Percentiles rank a stretch among this genome's conserved stretches.
Conservation (phyloP, 208 protist species). For the Novymonas esmeraldas region DNA sequence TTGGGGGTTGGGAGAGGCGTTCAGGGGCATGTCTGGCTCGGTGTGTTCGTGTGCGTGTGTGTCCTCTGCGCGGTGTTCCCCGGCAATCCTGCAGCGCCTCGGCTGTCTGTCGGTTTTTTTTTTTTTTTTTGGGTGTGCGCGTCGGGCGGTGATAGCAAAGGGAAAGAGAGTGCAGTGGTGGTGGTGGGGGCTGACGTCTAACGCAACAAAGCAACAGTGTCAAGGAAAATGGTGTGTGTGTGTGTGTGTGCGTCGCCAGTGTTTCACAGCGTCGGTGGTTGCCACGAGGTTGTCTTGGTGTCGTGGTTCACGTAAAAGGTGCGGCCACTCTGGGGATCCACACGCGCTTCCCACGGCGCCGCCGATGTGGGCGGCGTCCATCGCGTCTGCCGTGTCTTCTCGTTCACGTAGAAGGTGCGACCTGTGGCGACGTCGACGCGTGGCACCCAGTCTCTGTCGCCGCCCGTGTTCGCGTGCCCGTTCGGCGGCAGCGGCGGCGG, state of each 20-base stretch:
- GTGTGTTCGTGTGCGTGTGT: not conserved
- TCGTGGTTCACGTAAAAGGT: conserved; percentile 83
- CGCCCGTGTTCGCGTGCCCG: not conserved
- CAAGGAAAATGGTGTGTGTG: not conserved
- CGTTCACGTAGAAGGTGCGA: conserved; percentile 75
- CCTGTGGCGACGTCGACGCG: conserved; percentile 49
- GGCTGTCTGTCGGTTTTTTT: too few relatives aligned
- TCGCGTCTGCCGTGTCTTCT: conserved; percentile 67
- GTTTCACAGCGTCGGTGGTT: conserved; percentile 13
- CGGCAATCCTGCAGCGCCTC: too few relatives aligned
- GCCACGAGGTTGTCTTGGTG: conserved; percentile 46
- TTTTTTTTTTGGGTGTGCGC: too few relatives aligned
- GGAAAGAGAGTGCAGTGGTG: not conserved
- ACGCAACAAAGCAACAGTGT: too few relatives aligned
- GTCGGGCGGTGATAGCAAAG: too few relatives aligned
- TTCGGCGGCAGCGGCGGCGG: not conserved
- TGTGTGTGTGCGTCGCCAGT: too few relatives aligned
- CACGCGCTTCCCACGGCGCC: conserved; percentile 33
- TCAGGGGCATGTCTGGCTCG: not conserved
- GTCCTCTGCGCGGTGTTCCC: not conserved
- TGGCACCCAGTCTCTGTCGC: conserved; percentile 44
- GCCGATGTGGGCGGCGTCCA: conserved; percentile 37
- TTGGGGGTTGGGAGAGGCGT: not conserved
- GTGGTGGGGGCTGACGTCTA: too few relatives aligned
- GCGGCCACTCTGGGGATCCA: conserved; percentile 50